Percentiles rank a stretch among this genome's conserved stretches.
Conservation (phyloP, 257 asterid genomes). For the Fraxinus quadrangulata region DNA sequence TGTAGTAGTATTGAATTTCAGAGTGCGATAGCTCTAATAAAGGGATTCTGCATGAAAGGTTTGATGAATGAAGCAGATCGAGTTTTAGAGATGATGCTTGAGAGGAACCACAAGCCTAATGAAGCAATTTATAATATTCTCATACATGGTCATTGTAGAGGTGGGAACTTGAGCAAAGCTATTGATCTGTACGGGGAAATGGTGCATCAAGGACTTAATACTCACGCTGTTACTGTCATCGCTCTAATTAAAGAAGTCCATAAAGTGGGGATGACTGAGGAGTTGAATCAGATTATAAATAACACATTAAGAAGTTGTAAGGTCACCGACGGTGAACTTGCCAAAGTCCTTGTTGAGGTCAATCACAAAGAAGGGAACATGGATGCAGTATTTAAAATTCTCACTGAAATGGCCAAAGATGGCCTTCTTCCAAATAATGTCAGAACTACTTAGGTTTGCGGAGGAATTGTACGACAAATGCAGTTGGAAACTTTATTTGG, state of each 20-base stretch:
- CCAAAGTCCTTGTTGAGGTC: constrained; percentile 66
- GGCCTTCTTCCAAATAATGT: constrained; percentile 81
- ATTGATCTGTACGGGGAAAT: constrained; percentile 58
- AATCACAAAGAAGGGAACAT: constrained; percentile 79
- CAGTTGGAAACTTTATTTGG: constrained; percentile 1
- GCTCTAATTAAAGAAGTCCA: constrained; percentile 66
- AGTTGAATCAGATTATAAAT: constrained; percentile 47
- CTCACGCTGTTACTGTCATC: constrained; percentile 68
- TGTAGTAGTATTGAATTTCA: constrained; percentile 57
- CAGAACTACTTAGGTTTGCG: constrained; percentile 37
- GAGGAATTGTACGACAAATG: background rate
- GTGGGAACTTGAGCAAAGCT: constrained; percentile 58
- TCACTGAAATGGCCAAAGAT: constrained; percentile 75
- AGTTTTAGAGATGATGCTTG: constrained; percentile 60
- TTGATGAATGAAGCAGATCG: constrained; percentile 77
- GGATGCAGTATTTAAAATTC: constrained; percentile 65
- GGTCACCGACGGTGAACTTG: constrained; percentile 64
- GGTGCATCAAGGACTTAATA: constrained; percentile 49
- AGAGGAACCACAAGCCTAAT: constrained; percentile 50
- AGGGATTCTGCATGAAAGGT: constrained; percentile 93
- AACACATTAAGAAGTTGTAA: constrained; percentile 62
- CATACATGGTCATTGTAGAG: constrained; percentile 76
- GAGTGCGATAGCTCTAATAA: constrained; percentile 60
- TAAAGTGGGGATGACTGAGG: constrained; percentile 58
- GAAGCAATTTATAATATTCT: constrained; percentile 68